Conservation (phyloP, 1,284 basidiomycete species). For the Apiotrichum montevideense region DNA sequence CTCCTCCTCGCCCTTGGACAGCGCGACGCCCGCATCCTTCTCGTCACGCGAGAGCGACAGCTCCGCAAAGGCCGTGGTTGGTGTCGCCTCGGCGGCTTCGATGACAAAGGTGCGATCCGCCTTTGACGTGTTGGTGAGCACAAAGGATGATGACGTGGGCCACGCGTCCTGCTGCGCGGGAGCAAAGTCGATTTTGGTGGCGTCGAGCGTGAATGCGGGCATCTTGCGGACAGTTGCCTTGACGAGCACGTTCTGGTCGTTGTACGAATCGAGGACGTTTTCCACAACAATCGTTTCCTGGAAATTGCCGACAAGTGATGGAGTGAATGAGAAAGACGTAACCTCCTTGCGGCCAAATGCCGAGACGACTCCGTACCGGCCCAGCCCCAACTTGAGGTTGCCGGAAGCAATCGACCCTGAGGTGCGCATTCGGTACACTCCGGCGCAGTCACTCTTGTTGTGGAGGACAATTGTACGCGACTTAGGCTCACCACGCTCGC, state of each 20-base stretch:
- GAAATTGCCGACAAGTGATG: conserved; percentile 48
- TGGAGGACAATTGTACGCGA: conserved; percentile 50
- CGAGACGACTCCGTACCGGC: conserved; percentile 51
- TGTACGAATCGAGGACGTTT: conserved; percentile 49
- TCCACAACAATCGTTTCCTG: conserved; percentile 51
- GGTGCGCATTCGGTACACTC: conserved; percentile 51
- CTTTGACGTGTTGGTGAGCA: conserved; percentile 48
- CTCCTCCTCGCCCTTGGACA: conserved; percentile 51
- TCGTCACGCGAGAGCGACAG: conserved; percentile 35
- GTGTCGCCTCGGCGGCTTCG: conserved; percentile 6
- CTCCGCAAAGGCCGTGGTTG: conserved; percentile 10
- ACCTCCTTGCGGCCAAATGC: conserved; percentile 52
- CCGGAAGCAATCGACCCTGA: conserved; percentile 52
- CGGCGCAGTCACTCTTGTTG: conserved; percentile 49
- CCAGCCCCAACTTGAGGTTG: conserved; percentile 50
- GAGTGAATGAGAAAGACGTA: conserved; percentile 47
- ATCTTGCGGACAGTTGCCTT: conserved; percentile 50
- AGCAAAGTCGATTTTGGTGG: conserved; percentile 21
- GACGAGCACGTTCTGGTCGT: conserved; percentile 49
- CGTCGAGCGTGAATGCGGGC: conserved; percentile 49
- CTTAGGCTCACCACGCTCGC: conserved; percentile 51
- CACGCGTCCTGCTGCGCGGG: conserved; percentile 20
- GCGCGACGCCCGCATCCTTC: conserved; percentile 37
- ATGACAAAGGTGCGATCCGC: conserved; percentile 49
- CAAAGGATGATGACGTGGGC: conserved; percentile 35